Base-by-base conservation (phyloP, 345 rosid genomes). In the Garcia nutans region DNA sequence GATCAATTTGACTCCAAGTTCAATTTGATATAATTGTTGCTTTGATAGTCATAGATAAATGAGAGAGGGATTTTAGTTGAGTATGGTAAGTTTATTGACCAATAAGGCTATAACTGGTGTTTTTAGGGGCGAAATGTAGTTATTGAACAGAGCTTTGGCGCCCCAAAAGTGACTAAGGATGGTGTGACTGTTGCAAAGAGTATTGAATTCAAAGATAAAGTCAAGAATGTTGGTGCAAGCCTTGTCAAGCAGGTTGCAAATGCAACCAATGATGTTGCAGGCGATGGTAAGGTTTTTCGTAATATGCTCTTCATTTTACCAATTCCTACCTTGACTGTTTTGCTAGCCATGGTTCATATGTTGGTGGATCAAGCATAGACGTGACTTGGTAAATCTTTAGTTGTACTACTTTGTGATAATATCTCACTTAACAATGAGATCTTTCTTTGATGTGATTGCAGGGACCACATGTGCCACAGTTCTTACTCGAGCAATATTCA, bases 211-310 rank as follows among this genome's bases (percentile, higher is more conserved):
- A 88, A 90, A 79, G 98, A 91, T 70, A 89, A 89, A 81, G 86
- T 92, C 20, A 96, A 90, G 85, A 96, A 96, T 55, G 81, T 96
- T 67, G 98, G 98, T 80, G 99, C 99, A 47, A 96, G 99, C 83
- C 98, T 93, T 56, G 99, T 96, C 73, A 96, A 96, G 85, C 99
- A 91, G 86, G 99, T 96, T 73, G 98, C 99, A 60, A 96, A 96
- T 80, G 99, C 99, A 56, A 92, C 99, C 50, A 96, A 96, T 76
- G 98, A 93, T 74, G 93, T 81, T 8, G 98, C 98, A 10, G 97
- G 98, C 62, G 98, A 96, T 85, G 99, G 99, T 96, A 83, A 75
- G 84, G 12, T 59, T 47, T 76, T 63, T 52, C 59, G 41, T 59
- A 0, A 31, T 37, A 11, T 6, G 23, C 2, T 55, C 0, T 22